A percentile compares a stretch with the other conserved stretches of the same genome.
Conservation (phyloP, 495 filamentous ascomycete genomes). For the Xylaria scruposa region DNA sequence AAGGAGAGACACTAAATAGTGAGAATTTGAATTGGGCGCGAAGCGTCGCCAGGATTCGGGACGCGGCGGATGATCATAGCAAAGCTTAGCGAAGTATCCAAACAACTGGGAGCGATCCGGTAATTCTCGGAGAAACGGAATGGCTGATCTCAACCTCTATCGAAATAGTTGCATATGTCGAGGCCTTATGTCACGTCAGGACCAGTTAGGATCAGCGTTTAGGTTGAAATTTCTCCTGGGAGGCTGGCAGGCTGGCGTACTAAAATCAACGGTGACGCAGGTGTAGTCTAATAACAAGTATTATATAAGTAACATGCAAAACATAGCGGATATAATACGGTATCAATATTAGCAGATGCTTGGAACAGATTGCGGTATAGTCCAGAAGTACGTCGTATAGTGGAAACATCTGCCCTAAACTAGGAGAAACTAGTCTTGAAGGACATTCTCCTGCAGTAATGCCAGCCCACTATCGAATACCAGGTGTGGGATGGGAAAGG, state of each 20-base stretch:
- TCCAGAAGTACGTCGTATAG: neutral
- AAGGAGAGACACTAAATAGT: neutral
- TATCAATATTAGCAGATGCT: neutral
- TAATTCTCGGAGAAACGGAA: neutral
- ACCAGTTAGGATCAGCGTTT: neutral
- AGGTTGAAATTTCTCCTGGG: slow-evolving; percentile 2
- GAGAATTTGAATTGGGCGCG: neutral
- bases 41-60: neutral
- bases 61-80: neutral
- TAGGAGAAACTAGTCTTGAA: slow-evolving; percentile 6
- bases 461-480: neutral
- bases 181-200: neutral
- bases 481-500: neutral
- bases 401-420: neutral
- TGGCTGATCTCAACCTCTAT: neutral
- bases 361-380: neutral
- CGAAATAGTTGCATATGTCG: neutral
- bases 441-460: slow-evolving; percentile 1
- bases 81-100: neutral
- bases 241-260: neutral
- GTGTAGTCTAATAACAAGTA: neutral
- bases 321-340: neutral
- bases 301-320: neutral
- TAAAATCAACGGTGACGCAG: neutral
- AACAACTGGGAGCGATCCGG: neutral